phyloP scores from a whole-genome alignment of 2,329 filamentous ascomycete genomes.

The Monilinia laxa region DNA sequence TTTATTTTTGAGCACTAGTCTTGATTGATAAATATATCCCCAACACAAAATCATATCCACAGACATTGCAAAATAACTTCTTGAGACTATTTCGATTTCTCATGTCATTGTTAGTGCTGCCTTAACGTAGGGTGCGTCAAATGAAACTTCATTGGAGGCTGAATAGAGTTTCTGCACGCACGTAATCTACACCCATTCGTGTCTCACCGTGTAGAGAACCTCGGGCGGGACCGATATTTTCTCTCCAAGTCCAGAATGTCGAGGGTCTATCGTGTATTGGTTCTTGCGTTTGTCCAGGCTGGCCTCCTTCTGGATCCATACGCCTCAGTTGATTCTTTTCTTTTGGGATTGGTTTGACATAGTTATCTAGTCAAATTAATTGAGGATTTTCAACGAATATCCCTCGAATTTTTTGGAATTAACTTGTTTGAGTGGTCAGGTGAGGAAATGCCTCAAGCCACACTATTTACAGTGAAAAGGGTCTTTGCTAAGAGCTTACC shows the following conservation, averaged over 20 bases:
- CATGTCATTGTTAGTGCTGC: not conserved
- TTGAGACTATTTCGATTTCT: not conserved
- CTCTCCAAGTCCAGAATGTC: not conserved
- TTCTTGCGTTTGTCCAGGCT: not conserved
- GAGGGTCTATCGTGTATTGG: not conserved
- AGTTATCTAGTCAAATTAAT: not conserved
- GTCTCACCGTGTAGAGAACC: not conserved
- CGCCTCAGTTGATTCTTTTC: not conserved
- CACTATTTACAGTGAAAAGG: not conserved
- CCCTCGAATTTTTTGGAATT: not conserved
- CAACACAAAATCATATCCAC: not conserved
- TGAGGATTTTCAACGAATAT: not conserved
- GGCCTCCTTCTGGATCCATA: not conserved
- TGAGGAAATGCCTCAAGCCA: not conserved
- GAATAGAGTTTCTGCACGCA: constrained; percentile 14
- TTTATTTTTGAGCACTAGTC: not conserved
- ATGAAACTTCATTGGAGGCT: not conserved
- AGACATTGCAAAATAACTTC: not conserved
- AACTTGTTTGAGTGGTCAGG: not conserved
- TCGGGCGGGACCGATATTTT: not conserved
- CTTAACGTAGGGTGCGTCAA: not conserved
- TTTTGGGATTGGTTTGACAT: not conserved
- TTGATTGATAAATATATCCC: not conserved
- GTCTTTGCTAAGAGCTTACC: not conserved
- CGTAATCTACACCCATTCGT: not conserved